These are phyloP conservation scores for Fimicolochytrium jonesii DNA, from an alignment of 192 early-diverging fungal genomes.

Conservation along the genomic window DNA sequence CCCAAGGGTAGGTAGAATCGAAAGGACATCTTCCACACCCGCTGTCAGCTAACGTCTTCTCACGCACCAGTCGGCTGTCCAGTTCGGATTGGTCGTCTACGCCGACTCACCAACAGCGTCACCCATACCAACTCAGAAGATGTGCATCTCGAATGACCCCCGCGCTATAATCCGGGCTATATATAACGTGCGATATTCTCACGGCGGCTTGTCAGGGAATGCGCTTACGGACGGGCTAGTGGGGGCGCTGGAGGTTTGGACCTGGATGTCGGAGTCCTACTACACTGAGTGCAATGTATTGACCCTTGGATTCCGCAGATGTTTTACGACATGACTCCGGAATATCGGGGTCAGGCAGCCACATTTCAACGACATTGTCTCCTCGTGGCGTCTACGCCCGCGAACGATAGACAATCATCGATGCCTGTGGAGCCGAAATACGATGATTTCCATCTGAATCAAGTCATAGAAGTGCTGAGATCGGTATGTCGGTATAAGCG, in stretches of 20 bases:
- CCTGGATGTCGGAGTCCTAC: not conserved
- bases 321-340: slow-evolving; percentile 14
- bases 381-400: slow-evolving; percentile 49
- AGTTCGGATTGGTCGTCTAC: slow-evolving; percentile 16
- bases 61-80: not conserved
- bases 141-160: not conserved
- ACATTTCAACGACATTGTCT: slow-evolving; percentile 30
- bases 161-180: not conserved
- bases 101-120: slow-evolving; percentile 19
- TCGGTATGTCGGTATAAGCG: too few species aligned
- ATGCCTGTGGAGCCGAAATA: slow-evolving; percentile 49
- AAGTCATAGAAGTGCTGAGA: slow-evolving; percentile 45
- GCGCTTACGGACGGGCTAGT: slow-evolving; percentile 62
- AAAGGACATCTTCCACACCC: too few species aligned
- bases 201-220: slow-evolving; percentile 54
- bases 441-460: slow-evolving; percentile 39
- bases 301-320: not conserved
- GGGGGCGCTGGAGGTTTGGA: slow-evolving; percentile 54
- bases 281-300: not conserved
- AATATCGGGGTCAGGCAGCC: not conserved
- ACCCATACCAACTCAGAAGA: not conserved
- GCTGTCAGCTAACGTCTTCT: not conserved
- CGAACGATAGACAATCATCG: slow-evolving; percentile 40
- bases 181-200: slow-evolving; percentile 33
- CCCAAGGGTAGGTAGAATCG: too few species aligned